A percentile compares a stretch with the other conserved stretches of the same genome.
Evolutionary conservation across 176 grass and related monocot genomes (phyloP).

Genomic region (Musa acuminata): DNA sequence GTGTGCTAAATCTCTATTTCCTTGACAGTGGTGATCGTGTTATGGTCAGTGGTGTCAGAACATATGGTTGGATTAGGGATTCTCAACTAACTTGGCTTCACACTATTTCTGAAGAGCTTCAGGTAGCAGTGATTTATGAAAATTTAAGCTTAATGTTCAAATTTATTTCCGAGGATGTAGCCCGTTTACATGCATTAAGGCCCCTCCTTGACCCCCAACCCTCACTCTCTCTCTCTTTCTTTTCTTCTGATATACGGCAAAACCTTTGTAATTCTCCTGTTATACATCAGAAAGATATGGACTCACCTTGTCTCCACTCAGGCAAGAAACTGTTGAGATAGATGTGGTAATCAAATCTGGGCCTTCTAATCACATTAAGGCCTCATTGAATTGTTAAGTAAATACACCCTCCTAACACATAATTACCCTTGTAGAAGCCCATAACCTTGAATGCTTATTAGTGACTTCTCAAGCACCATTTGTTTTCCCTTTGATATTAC

Average conservation of each 20-base stretch:
- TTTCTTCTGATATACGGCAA: too few species aligned
- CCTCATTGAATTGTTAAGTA: background rate
- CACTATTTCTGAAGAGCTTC: constrained; percentile 39
- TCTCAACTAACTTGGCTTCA: constrained; percentile 71
- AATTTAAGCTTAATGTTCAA: background rate
- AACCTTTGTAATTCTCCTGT: too few species aligned
- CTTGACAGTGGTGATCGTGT: constrained; percentile 77
- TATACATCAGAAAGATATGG: too few species aligned
- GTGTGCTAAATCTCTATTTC: constrained; percentile 85
- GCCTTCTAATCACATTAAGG: too few species aligned
- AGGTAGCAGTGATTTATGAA: constrained; percentile 33
- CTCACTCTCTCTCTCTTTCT: too few species aligned
- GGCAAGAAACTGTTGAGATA: background rate
- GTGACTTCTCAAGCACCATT: background rate
- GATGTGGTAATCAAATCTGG: background rate
- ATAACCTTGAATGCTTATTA: background rate
- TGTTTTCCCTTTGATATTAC: background rate
- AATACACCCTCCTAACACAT: background rate
- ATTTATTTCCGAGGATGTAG: background rate
- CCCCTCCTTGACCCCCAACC: too few species aligned
- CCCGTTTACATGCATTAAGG: background rate
- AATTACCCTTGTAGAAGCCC: background rate
- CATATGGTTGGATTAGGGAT: constrained; percentile 87
- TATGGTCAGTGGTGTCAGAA: constrained; percentile 49
- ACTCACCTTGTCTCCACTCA: background rate